Conservation (phyloP, 2,329 filamentous ascomycete genomes). For the Hypoxylon sp. region DNA sequence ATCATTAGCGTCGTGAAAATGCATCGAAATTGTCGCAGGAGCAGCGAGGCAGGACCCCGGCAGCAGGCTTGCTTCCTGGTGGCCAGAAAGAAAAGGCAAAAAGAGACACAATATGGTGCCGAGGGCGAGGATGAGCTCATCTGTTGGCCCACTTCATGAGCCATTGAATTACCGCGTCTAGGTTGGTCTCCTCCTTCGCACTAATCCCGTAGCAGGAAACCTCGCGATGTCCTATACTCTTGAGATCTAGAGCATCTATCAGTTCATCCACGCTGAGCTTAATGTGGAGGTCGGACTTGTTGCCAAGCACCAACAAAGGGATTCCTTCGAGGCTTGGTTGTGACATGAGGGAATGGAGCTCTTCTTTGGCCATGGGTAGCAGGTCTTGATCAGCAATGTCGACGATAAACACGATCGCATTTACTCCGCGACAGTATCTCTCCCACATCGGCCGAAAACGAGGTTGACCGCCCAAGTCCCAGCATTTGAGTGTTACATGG, state of each 20-base stretch:
- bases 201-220: constrained; percentile 99
- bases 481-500: constrained; percentile 98
- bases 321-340: constrained; percentile 90
- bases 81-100: constrained; percentile 26
- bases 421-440: constrained; percentile 96
- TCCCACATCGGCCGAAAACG: constrained; percentile 99
- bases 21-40: constrained; percentile 49
- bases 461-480: constrained; percentile 97
- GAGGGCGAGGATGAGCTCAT: constrained; percentile 59
- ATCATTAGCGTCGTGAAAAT: constrained; percentile 54
- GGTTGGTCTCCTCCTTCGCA: constrained; percentile 98
- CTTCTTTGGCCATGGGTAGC: constrained; percentile 88
- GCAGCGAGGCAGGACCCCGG: constrained; percentile 31
- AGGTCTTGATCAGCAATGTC: constrained; percentile 90
- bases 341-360: constrained; percentile 89
- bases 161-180: constrained; percentile 97
- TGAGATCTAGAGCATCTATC: constrained; percentile 92
- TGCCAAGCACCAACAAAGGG: constrained; percentile 92
- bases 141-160: constrained; percentile 89
- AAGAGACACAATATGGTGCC: constrained; percentile 25
- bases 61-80: constrained; percentile 29
- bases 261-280: constrained; percentile 94
- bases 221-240: constrained; percentile 89
- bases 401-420: constrained; percentile 98
- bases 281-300: constrained; percentile 95